Evolutionary conservation across 768 basidiomycete species (phyloP).

Genomic region (Trametes meyenii): DNA sequence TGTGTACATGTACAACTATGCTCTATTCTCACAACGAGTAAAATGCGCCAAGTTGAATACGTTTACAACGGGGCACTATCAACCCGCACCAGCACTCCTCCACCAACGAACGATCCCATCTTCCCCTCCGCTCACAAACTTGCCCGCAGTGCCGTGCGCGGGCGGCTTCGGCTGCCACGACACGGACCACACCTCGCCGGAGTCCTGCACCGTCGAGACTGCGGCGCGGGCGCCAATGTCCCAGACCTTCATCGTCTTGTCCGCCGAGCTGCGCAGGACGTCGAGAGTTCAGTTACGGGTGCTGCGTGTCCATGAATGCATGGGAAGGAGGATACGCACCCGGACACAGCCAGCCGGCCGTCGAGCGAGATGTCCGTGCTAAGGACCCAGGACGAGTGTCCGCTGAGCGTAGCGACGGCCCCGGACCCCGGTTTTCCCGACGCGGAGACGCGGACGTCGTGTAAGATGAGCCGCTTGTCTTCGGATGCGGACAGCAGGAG

Average conservation of each 20-base stretch:
- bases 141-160: conserved; percentile 55
- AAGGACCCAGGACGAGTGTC: conserved; percentile 92
- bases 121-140: conserved; percentile 76
- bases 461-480: conserved; percentile 87
- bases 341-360: conserved; percentile 75
- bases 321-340: conserved; percentile 49
- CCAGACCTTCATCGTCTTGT: conserved; percentile 88
- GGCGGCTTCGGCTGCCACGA: conserved; percentile 74
- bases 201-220: conserved; percentile 78
- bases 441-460: conserved; percentile 79
- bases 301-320: no score
- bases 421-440: conserved; percentile 65
- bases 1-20: not conserved
- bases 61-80: not conserved
- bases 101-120: conserved; percentile 79
- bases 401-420: conserved; percentile 82
- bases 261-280: conserved; percentile 65
- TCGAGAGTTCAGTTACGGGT: not conserved
- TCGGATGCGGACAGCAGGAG: conserved; percentile 89
- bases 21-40: not conserved
- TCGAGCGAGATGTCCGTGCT: conserved; percentile 83
- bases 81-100: conserved; percentile 65
- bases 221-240: conserved; percentile 73
- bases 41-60: not conserved
- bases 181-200: conserved; percentile 83